Conservation (phyloP, 352 stramenopile species). For the Phytophthora kernoviae region DNA sequence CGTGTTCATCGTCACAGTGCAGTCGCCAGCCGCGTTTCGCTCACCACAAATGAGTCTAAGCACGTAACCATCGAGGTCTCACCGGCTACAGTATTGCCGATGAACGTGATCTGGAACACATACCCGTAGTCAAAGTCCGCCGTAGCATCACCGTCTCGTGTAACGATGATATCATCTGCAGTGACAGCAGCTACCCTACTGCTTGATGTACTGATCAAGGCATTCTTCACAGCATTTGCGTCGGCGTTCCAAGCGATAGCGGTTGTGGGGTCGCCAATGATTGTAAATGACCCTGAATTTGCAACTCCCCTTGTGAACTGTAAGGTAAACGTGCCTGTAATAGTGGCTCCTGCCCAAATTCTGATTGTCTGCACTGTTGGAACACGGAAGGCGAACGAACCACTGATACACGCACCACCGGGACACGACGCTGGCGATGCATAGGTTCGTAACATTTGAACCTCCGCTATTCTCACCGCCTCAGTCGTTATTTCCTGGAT, state of each 20-base stretch:
- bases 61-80: slow-evolving; percentile 49
- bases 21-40: slow-evolving; percentile 43
- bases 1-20: slow-evolving; percentile 61
- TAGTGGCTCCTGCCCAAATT: slow-evolving; percentile 50
- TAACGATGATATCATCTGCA: slow-evolving; percentile 67
- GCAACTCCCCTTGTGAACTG: slow-evolving; percentile 39
- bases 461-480: slow-evolving; percentile 65
- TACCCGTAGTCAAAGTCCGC: slow-evolving; percentile 67
- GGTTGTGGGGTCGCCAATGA: slow-evolving; percentile 21
- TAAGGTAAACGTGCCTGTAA: slow-evolving; percentile 62
- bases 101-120: slow-evolving; percentile 76
- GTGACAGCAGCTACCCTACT: slow-evolving; percentile 26
- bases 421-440: slow-evolving; percentile 51
- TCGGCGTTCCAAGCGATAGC: slow-evolving; percentile 53
- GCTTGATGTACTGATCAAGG: slow-evolving; percentile 33
- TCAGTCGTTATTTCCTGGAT: slow-evolving; percentile 71
- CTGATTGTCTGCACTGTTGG: slow-evolving; percentile 79
- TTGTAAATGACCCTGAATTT: slow-evolving; percentile 32
- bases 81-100: slow-evolving; percentile 71
- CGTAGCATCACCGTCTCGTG: slow-evolving; percentile 67
- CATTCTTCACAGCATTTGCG: slow-evolving; percentile 34
- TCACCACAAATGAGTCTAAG: slow-evolving; percentile 39
- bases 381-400: slow-evolving; percentile 65
- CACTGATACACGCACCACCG: slow-evolving; percentile 49
- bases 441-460: slow-evolving; percentile 72